Evolutionary conservation across 192 early-diverging fungal species (phyloP).

Genomic region (Anaeromyces robustus): DNA sequence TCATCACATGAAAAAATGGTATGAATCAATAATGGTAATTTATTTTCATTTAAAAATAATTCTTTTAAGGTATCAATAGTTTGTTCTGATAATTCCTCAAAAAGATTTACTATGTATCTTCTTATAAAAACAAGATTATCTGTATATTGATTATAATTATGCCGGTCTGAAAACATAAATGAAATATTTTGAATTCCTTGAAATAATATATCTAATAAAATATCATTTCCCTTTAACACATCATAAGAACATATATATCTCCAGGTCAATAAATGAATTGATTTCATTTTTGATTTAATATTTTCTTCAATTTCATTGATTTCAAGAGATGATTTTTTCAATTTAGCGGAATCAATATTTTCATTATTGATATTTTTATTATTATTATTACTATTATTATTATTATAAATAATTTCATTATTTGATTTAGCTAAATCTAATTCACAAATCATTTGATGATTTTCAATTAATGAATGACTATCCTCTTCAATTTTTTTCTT

Average conservation of each 20-base stretch:
- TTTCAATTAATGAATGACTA: not conserved
- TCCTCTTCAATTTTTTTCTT: not conserved
- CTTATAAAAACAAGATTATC: not conserved
- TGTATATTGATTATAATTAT: not conserved
- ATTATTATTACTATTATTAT: too few species aligned
- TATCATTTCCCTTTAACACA: not conserved
- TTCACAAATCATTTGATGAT: not conserved
- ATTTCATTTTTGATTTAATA: not conserved
- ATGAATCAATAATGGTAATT: not conserved
- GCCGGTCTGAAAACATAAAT: not conserved
- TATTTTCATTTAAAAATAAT: not conserved
- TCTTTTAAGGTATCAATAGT: not conserved
- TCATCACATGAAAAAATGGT: not conserved
- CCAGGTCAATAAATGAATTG: not conserved
- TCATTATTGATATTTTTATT: too few species aligned
- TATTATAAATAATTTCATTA: not conserved
- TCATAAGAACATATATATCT: not conserved
- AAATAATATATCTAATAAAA: not conserved
- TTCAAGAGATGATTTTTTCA: too few species aligned
- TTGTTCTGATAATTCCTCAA: not conserved
- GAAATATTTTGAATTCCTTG: not conserved
- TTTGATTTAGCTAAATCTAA: not conserved
- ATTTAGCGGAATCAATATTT: too few species aligned
- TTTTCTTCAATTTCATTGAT: not conserved
- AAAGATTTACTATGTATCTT: not conserved